Percentiles rank a stretch among this genome's conserved stretches.
These are phyloP conservation scores for Pseudonectria foliicola DNA, from an alignment of 2,329 filamentous ascomycete species.

Conservation along the genomic window DNA sequence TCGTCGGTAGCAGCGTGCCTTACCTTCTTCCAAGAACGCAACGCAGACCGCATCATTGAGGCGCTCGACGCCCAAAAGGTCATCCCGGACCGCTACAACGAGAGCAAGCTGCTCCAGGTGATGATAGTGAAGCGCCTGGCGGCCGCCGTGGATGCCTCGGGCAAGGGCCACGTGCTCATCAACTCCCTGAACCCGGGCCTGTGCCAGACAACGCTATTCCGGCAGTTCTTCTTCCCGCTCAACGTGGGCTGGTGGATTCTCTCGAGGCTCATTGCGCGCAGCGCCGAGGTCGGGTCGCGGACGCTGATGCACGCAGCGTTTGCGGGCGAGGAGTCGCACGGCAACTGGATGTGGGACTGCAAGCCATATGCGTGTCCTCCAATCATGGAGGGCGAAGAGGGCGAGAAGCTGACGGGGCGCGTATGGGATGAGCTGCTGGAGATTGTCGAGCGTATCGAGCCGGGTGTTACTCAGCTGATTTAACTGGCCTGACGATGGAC, in stretches of 20 bases:
- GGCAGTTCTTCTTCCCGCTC: slow-evolving; percentile 23
- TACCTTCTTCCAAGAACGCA: slow-evolving; percentile 27
- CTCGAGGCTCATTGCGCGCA: slow-evolving; percentile 25
- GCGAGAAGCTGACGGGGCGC: slow-evolving; percentile 26
- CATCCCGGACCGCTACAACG: slow-evolving; percentile 19
- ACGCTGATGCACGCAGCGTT: slow-evolving; percentile 31
- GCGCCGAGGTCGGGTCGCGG: slow-evolving; percentile 33
- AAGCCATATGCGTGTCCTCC: slow-evolving; percentile 15
- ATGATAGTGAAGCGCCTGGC: slow-evolving; percentile 28
- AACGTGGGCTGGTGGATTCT: slow-evolving; percentile 12
- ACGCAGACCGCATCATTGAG: slow-evolving; percentile 25
- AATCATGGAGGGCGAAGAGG: slow-evolving; percentile 28
- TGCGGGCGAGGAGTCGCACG: slow-evolving; percentile 32
- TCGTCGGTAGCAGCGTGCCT: slow-evolving; percentile 28
- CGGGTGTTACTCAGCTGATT: slow-evolving; percentile 29
- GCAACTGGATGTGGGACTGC: slow-evolving; percentile 33
- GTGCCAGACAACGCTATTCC: slow-evolving; percentile 34
- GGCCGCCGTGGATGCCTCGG: slow-evolving; percentile 20
- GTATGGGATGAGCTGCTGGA: slow-evolving; percentile 37
- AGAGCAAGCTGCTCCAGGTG: slow-evolving; percentile 26
- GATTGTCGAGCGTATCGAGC: slow-evolving; percentile 35
- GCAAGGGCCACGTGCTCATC: slow-evolving; percentile 27
- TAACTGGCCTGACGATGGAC: slow-evolving; percentile 7
- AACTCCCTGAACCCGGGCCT: slow-evolving; percentile 35
- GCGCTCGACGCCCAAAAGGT: slow-evolving; percentile 21